Evolutionary conservation across 306 rosid species (phyloP).

Genomic region (Echinosophora koreensis): DNA sequence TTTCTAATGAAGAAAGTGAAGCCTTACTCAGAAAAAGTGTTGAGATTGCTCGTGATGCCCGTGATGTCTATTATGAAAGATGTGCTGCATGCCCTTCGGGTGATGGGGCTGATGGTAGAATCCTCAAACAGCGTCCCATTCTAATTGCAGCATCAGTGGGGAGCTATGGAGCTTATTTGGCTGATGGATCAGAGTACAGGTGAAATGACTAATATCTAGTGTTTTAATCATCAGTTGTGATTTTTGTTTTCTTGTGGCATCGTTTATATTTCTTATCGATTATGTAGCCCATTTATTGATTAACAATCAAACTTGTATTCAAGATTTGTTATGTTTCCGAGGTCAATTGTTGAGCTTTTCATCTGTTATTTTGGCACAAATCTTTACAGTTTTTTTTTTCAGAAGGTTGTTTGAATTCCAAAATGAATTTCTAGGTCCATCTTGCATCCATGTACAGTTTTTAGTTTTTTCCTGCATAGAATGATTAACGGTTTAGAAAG

Average conservation of each 20-base stretch:
- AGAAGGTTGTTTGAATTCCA: constrained; percentile 24
- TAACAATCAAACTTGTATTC: constrained; percentile 14
- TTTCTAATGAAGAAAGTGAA: constrained; percentile 57
- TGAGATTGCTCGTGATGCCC: constrained; percentile 63
- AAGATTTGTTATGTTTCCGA: not conserved
- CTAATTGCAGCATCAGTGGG: constrained; percentile 66
- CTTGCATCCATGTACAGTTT: constrained; percentile 11
- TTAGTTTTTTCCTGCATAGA: constrained; percentile 19
- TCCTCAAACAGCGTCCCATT: constrained; percentile 52
- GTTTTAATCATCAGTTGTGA: constrained; percentile 21
- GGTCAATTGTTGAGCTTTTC: not conserved
- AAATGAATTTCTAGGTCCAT: constrained; percentile 25
- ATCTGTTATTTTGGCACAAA: constrained; percentile 24
- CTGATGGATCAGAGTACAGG: constrained; percentile 77
- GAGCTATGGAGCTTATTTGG: constrained; percentile 74
- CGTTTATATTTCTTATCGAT: constrained; percentile 29
- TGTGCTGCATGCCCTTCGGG: constrained; percentile 48
- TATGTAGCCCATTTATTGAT: constrained; percentile 8
- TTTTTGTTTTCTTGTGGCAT: constrained; percentile 35
- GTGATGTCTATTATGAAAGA: constrained; percentile 51
- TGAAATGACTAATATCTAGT: constrained; percentile 35
- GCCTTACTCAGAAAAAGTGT: constrained; percentile 59
- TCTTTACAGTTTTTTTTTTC: not conserved
- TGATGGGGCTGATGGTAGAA: constrained; percentile 43
- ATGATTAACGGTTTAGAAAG: not conserved